Percentiles rank a stretch among this genome's conserved stretches.
These are phyloP conservation scores for Phytophthora ohioensis DNA, from an alignment of 352 stramenopile genomes.

Conservation along the genomic window DNA sequence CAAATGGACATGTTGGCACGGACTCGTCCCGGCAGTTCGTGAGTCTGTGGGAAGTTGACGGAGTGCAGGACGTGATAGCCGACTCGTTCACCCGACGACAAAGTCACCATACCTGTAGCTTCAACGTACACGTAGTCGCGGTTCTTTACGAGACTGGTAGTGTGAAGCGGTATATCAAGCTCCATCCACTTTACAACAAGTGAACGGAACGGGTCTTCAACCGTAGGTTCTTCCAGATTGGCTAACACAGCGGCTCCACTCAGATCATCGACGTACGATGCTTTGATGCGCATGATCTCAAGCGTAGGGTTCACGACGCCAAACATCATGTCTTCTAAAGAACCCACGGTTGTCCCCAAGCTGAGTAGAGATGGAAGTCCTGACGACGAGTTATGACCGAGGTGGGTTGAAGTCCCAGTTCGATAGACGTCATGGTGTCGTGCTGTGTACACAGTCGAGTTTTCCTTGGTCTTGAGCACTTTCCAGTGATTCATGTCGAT, in stretches of 20 bases:
- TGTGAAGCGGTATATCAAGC: conserved; percentile 41
- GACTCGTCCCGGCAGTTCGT: conserved; percentile 33
- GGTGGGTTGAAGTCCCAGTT: conserved; percentile 4
- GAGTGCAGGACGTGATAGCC: conserved; percentile 57
- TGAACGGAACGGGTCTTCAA: conserved; percentile 34
- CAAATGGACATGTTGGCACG: conserved; percentile 47
- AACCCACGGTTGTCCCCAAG: conserved; percentile 33
- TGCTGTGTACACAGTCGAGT: conserved; percentile 42
- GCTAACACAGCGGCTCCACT: conserved; percentile 39
- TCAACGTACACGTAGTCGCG: conserved; percentile 60
- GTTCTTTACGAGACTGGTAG: conserved; percentile 42
- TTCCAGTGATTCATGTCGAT: conserved; percentile 44
- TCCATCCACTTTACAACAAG: conserved; percentile 52
- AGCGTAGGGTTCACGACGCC: conserved; percentile 42
- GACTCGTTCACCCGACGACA: conserved; percentile 40
- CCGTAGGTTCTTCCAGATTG: conserved; percentile 36
- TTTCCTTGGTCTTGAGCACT: conserved; percentile 42
- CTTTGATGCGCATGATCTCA: conserved; percentile 49
- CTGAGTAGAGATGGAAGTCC: conserved; percentile 36
- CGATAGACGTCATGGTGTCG: conserved; percentile 34
- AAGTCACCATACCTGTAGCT: conserved; percentile 37
- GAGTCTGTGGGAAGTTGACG: conserved; percentile 47
- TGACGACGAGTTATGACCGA: conserved; percentile 4
- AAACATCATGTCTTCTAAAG: conserved; percentile 51
- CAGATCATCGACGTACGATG: conserved; percentile 43